Base-by-base conservation (phyloP, 2,329 filamentous ascomycete species). In the Thielaviopsis euricoi region DNA sequence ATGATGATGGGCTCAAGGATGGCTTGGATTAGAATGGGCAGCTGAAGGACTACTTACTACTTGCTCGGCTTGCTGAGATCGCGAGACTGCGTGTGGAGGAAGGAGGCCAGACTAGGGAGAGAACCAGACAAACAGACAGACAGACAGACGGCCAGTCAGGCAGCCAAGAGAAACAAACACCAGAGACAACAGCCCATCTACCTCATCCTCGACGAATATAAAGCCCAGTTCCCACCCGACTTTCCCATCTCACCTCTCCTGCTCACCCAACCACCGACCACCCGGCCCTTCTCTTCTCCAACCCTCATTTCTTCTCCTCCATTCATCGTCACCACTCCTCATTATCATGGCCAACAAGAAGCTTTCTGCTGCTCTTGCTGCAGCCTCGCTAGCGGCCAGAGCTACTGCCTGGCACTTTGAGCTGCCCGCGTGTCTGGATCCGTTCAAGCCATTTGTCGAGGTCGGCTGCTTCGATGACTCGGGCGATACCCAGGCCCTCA, bases 401-500 rank as follows among this genome's bases (percentile, higher is more conserved):
- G 68, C 69, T 50, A 66, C 68, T 21, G 74, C 74, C 50, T 71
- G 68, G 67, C 71, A 74, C 62, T 64, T 71, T 51, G 68, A 74
- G 60, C 67, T 75, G 7, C 75, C 75, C 19, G 65, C 73, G 9
- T 78, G 75, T 63, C 64, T 71, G 5, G 65, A 69, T 15, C 65
- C 70, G 26, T 77, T 74, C 66, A 68, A 72, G 62, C 75, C 76
- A 1, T 78, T 74, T 61, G 68, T 73, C 57, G 73, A 72, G 64
- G 66, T 69, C n/a, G 76, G 76, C 52, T 78, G 76, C 66, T 77
- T 70, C 66, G 74, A 76, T 53, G 68, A 67, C 29, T 65, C 60
- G 29, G 62, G 64, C 1, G 65, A 64, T 25, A 62, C 63, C 25
- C 57, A 48, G 25, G 67, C 72, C 13, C 71, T 78, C 48, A 67